Evolutionary conservation across 2,329 filamentous ascomycete genomes (phyloP), one percentile per base, ranked within the genome.

Genomic region (Cytospora chrysosperma): DNA sequence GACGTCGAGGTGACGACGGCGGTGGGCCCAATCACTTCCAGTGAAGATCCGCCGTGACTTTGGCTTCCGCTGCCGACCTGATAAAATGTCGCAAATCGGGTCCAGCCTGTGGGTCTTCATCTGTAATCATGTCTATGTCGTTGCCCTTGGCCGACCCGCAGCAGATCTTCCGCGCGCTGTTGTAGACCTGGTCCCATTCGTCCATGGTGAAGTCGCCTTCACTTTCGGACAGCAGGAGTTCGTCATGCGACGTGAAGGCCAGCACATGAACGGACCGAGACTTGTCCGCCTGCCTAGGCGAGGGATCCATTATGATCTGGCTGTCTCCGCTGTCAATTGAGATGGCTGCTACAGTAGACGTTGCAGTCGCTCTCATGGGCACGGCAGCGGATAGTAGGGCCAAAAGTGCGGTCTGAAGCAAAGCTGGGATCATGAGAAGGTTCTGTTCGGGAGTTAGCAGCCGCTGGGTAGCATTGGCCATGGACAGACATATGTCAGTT

Each of bases 381-480:
- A 97, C 84, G 1, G 90, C 89, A 28, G 91, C 92, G 51, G 93
- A 92, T 40, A 98, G 80, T 19, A 98, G 84, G 26, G 91, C 88
- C 47, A 95, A 79, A 43, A 93, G 80, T 6, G 91, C 84, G 1
- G 93, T 88, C 75, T 97, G 92, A 32, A 97, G 78, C 67, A 97
- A 82, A 37, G 91, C 86, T 27, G 95, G 92, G 61, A 99, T 85
- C 53, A 96, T 81, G 56, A 88, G 82, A 50, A 97, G 83, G 73
- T 92, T 91, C 89, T 94, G 68, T 43, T 56, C 55, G 17, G 56
- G 64, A 32, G 61, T 75, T 63, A 72, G 72, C 57, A 66, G 57
- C 59, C 56, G 51, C 34, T 56, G 37, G 27, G 8, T 17, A 37
- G 65, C 40, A 53, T 30, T 53, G 40, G 63, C 43, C 50, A 40